phyloP scores from a whole-genome alignment of 148 eudicot species.

The Rhododendron simsii region DNA sequence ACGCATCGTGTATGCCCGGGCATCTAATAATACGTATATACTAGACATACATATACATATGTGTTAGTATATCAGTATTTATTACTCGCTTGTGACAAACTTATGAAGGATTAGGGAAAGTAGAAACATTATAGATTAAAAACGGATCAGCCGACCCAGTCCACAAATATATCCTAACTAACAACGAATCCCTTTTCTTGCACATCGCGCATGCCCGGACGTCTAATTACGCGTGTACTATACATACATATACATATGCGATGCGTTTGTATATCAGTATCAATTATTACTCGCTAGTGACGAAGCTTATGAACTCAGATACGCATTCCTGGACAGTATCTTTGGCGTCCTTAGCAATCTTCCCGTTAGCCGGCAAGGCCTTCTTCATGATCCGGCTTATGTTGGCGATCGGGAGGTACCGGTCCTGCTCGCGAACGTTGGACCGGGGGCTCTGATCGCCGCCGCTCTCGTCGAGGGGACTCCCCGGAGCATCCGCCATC shows the following conservation, averaged over 20 bases:
- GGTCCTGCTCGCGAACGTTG: conserved; percentile 31
- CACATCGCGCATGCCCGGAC: neutral
- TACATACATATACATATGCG: neutral
- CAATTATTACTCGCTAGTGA: conserved; percentile 46
- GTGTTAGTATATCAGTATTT: too few species aligned
- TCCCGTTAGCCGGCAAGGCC: conserved; percentile 40
- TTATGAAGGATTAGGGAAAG: conserved; percentile 21
- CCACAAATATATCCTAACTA: neutral
- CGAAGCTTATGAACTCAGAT: conserved; percentile 54
- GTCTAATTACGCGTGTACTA: neutral
- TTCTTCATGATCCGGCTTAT: conserved; percentile 57
- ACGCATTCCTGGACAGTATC: conserved; percentile 56
- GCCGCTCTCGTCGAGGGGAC: conserved; percentile 30
- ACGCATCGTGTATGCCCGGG: neutral
- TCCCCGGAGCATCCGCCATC: conserved; percentile 27
- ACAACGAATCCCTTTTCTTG: neutral
- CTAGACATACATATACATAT: neutral
- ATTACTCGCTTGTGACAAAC: conserved; percentile 55
- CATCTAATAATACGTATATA: too few species aligned
- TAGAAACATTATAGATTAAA: neutral
- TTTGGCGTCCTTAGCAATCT: conserved; percentile 53
- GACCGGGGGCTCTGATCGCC: conserved; percentile 29
- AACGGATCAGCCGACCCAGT: neutral
- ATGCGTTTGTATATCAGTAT: neutral
- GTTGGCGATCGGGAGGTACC: conserved; percentile 44